Conservation (phyloP, 768 basidiomycete genomes). For the Mycena olivaceomarginata region DNA sequence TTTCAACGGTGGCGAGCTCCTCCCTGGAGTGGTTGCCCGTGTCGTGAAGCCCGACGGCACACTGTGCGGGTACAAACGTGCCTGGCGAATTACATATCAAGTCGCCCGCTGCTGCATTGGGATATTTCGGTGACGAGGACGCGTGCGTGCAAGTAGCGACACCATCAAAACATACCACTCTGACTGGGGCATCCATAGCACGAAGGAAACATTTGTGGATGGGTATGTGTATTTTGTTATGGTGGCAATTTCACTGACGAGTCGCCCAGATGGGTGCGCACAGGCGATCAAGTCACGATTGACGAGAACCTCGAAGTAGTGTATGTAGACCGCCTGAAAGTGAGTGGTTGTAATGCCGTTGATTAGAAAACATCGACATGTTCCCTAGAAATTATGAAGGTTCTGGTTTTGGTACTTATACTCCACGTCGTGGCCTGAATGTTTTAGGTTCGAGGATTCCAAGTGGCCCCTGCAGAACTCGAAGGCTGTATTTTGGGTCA, state of each 20-base stretch:
- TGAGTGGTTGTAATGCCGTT: neutral
- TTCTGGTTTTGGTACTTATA: neutral
- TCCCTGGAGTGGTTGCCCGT: conserved; percentile 64
- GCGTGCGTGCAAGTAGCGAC: conserved; percentile 56
- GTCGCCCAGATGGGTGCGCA: conserved; percentile 61
- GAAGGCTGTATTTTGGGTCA: conserved; percentile 66
- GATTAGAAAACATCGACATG: neutral
- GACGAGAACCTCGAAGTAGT: conserved; percentile 66
- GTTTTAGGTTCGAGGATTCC: conserved; percentile 50
- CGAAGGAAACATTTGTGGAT: conserved; percentile 22
- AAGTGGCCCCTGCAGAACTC: conserved; percentile 60
- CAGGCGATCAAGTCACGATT: conserved; percentile 69
- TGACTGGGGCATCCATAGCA: neutral
- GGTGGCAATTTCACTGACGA: neutral
- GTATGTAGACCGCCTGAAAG: conserved; percentile 74
- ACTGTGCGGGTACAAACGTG: conserved; percentile 61
- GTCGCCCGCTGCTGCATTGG: conserved; percentile 56
- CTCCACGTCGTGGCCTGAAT: conserved; percentile 22
- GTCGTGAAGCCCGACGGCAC: conserved; percentile 64
- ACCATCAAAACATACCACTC: neutral
- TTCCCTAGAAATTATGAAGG: conserved; percentile 31
- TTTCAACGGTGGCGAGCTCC: conserved; percentile 62
- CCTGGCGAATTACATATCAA: conserved; percentile 66
- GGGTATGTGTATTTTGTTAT: neutral
- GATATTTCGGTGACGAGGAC: conserved; percentile 62